Base-by-base conservation (phyloP, 768 basidiomycete genomes). In the Auricularia auricula-judae region DNA sequence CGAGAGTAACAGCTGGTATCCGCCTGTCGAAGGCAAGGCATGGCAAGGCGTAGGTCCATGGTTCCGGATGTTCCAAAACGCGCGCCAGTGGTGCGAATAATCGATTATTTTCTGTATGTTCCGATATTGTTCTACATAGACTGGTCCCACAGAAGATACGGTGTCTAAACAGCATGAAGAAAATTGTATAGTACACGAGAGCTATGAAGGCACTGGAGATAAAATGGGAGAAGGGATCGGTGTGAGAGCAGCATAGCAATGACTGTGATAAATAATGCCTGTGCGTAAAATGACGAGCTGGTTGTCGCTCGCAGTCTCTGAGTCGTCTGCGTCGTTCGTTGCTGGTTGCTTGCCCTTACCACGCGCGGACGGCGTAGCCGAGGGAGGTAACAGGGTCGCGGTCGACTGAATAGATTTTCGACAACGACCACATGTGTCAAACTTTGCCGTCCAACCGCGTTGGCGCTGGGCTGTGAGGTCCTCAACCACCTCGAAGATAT, bases 21-120 rank as follows among this genome's bases (percentile, higher is more conserved):
- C 93, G 1, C 68, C 78, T 4, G 76, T 78, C 35, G 73, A 88
- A 67, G 74, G 74, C 42, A 78, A 81, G 34, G 70, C 76, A 23
- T 93, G 91, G 91, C 77, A 82, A 39, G 86, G 89, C 11, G 77
- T 80, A 35, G 94, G 95, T 3, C 97, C 97, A 1, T 99, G 97
- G 97, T 94, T 97, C 77, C 86, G 82, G 72, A 73, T 98, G 69
- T 98, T 98, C 84, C 91, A 93, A 76, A 97, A 86, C 72, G 95
- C 92, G 10, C 80, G 93, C 67, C 77, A 75, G 69, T 91, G 91
- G 89, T 75, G 65, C 58, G 64, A 63, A 60, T 67, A 36, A 60
- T 44, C 39, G 39, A 51, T 51, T 51, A 51, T 59, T 59, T 35
- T 59, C 56, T 29, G 56, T 59, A 34, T 51, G 23, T 59, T 59